Evolutionary conservation across 2,329 filamentous ascomycete species (phyloP).

Genomic region (Xylariales sp.): DNA sequence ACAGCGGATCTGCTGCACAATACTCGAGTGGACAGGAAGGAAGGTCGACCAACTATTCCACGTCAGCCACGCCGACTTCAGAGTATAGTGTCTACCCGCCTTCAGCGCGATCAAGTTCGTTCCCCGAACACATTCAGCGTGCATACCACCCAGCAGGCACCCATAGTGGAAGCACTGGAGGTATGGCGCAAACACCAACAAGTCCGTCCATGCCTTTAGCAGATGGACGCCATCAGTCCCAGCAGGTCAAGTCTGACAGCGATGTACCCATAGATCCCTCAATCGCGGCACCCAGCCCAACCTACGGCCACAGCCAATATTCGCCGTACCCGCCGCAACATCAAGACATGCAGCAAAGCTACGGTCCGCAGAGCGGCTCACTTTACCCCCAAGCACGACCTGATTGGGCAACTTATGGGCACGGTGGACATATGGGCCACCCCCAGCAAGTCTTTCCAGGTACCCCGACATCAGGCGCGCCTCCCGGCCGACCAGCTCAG

Average conservation of each 20-base stretch:
- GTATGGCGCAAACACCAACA: conserved; percentile 95
- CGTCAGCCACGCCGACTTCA: conserved; percentile 78
- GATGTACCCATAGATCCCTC: conserved; percentile 99
- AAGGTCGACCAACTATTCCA: conserved; percentile 65
- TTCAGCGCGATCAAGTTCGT: conserved; percentile 73
- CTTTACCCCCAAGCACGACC: conserved; percentile 68
- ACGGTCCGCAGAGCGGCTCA: conserved; percentile 57
- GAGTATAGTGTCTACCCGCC: conserved; percentile 77
- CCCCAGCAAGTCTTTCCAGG: conserved; percentile 52
- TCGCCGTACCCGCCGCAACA: conserved; percentile 75
- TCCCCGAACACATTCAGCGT: conserved; percentile 83
- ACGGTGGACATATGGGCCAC: conserved; percentile 44
- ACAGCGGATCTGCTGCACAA: conserved; percentile 86
- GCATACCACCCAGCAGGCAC: conserved; percentile 75
- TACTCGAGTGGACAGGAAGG: conserved; percentile 81
- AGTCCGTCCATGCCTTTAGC: conserved; percentile 91
- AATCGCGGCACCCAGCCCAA: conserved; percentile 88
- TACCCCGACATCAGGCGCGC: conserved; percentile 50
- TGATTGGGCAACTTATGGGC: conserved; percentile 68
- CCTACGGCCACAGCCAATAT: conserved; percentile 78
- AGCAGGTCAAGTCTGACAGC: conserved; percentile 86
- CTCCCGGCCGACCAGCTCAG: conserved; percentile 54
- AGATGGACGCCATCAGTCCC: conserved; percentile 74
- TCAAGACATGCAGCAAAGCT: conserved; percentile 73
- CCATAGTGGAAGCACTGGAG: conserved; percentile 68